A percentile compares a stretch with the other conserved stretches of the same genome.
Conservation (phyloP, 2,329 filamentous ascomycete genomes). For the Phaeomoniella chlamydospora region DNA sequence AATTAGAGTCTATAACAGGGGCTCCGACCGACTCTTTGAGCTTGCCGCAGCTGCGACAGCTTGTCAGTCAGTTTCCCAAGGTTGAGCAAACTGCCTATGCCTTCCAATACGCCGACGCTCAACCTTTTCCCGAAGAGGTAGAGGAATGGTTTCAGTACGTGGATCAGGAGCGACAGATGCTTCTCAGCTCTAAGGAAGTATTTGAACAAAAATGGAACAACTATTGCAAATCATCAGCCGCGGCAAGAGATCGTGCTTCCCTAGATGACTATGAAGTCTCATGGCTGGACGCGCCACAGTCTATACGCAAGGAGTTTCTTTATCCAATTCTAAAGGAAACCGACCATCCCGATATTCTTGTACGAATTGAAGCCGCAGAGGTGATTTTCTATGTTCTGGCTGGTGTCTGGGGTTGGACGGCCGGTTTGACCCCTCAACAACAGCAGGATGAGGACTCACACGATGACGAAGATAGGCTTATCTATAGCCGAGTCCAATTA, state of each 20-base stretch:
- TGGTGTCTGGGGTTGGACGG: conserved; percentile 57
- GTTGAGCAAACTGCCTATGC: conserved; percentile 64
- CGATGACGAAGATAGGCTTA: conserved; percentile 22
- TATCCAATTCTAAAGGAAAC: conserved; percentile 20
- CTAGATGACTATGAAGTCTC: conserved; percentile 31
- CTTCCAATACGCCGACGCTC: conserved; percentile 64
- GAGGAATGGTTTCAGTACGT: conserved; percentile 97
- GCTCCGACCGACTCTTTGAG: conserved; percentile 54
- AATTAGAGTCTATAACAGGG: conserved; percentile 19
- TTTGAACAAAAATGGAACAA: conserved; percentile 66
- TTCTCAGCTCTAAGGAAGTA: conserved; percentile 58
- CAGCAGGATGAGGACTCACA: conserved; percentile 17
- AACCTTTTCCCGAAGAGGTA: conserved; percentile 69
- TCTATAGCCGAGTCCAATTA: conserved; percentile 32
- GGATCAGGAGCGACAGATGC: conserved; percentile 67
- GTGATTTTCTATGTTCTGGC: conserved; percentile 41
- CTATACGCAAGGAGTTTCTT: conserved; percentile 29
- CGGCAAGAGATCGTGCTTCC: conserved; percentile 14
- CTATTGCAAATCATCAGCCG: conserved; percentile 23
- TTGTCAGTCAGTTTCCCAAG: conserved; percentile 60
- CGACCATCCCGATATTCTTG: conserved; percentile 21
- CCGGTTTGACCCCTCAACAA: conserved; percentile 26
- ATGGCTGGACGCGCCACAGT: conserved; percentile 53
- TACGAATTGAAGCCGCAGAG: conserved; percentile 30
- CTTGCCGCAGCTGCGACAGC: conserved; percentile 55